These are phyloP conservation scores for Termitomyces sp. DNA, from an alignment of 768 basidiomycete species.

Conservation along the genomic window DNA sequence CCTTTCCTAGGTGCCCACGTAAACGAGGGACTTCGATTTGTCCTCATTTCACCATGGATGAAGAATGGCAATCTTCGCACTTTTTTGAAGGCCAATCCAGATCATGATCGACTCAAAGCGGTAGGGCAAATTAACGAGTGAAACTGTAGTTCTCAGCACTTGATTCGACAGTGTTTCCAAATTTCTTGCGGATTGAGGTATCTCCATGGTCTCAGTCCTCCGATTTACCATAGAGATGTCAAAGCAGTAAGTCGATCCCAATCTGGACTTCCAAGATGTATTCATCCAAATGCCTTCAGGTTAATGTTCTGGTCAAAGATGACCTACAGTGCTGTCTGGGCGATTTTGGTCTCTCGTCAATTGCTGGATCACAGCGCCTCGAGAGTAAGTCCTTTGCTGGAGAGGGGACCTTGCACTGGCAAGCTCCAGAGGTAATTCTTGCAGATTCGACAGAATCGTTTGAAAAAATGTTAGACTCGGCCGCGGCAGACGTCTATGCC, in stretches of 20 bases:
- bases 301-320: slow-evolving; percentile 10
- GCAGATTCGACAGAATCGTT: background rate
- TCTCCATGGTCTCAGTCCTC: slow-evolving; percentile 31
- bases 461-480: background rate
- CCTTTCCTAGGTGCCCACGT: slow-evolving; percentile 18
- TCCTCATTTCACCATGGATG: slow-evolving; percentile 20
- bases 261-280: background rate
- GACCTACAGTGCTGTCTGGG: slow-evolving; percentile 7
- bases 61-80: slow-evolving; percentile 15
- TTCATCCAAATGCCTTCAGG: slow-evolving; percentile 1
- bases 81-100: slow-evolving; percentile 17
- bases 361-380: slow-evolving; percentile 8
- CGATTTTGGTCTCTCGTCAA: slow-evolving; percentile 14
- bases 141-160: background rate
- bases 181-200: slow-evolving; percentile 31
- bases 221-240: slow-evolving; percentile 35
- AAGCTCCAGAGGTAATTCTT: slow-evolving; percentile 7
- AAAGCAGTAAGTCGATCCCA: slow-evolving; percentile 23
- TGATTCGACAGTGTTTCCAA: slow-evolving; percentile 17
- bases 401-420: slow-evolving; percentile 7
- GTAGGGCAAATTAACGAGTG: slow-evolving; percentile 8
- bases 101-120: slow-evolving; percentile 19
- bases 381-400: slow-evolving; percentile 3
- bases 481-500: slow-evolving; percentile 11
- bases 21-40: background rate